Conservation (phyloP, 495 filamentous ascomycete species). For the Tricharina praecox region DNA sequence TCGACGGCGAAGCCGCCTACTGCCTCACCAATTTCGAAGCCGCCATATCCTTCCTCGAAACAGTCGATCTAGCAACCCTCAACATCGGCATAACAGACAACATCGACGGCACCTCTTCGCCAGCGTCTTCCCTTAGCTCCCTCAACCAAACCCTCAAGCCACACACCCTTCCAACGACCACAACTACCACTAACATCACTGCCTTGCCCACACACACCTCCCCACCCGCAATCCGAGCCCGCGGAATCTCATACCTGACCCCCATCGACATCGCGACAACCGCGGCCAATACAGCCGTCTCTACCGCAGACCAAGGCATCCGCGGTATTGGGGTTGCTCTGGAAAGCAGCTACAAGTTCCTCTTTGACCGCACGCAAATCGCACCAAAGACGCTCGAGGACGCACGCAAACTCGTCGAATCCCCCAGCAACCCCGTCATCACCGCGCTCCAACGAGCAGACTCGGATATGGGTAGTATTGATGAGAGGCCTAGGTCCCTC, state of each 20-base stretch:
- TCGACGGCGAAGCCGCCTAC: slow-evolving; percentile 87
- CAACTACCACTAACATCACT: slow-evolving; percentile 7
- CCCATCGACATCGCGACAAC: slow-evolving; percentile 35
- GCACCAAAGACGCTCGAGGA: slow-evolving; percentile 84
- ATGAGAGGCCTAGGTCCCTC: slow-evolving; percentile 1
- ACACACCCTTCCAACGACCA: slow-evolving; percentile 13
- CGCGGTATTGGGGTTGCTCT: slow-evolving; percentile 79
- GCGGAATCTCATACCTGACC: slow-evolving; percentile 30
- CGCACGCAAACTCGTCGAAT: slow-evolving; percentile 67
- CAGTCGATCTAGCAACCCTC: slow-evolving; percentile 82
- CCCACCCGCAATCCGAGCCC: slow-evolving; percentile 16
- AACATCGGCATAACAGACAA: slow-evolving; percentile 87
- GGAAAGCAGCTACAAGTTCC: slow-evolving; percentile 80
- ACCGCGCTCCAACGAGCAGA: slow-evolving; percentile 24
- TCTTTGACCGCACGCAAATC: slow-evolving; percentile 62
- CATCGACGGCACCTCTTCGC: slow-evolving; percentile 28
- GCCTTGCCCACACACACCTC: not conserved
- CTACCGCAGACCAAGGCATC: slow-evolving; percentile 72
- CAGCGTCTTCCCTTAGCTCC: slow-evolving; percentile 10
- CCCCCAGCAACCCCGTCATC: slow-evolving; percentile 43
- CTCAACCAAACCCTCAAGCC: slow-evolving; percentile 20
- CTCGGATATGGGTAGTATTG: not conserved
- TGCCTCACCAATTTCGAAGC: slow-evolving; percentile 94
- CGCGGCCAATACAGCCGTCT: slow-evolving; percentile 56
- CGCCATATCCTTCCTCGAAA: slow-evolving; percentile 89